Base-by-base conservation (phyloP, 768 basidiomycete genomes). In the Suillus subaureus region DNA sequence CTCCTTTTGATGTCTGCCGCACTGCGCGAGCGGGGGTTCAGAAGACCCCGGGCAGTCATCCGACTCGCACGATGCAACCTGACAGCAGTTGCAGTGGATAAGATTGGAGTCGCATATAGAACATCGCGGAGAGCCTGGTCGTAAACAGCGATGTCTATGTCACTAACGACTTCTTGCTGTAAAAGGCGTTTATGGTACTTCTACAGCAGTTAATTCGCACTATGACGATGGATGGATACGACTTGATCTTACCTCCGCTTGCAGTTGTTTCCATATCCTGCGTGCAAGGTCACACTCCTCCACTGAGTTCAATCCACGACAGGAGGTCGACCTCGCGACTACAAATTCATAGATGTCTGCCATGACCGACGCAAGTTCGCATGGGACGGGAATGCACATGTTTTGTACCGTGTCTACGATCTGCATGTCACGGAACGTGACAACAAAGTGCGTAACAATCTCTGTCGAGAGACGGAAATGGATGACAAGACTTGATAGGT, bases 61-160 rank as follows among this genome's bases (percentile, higher is more conserved):
- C 23, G 23, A 26, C 37, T 37, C 23, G 56, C 56, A 58, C 23
- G 56, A 58, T 39, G 37, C 56, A 26, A 58, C 37, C 37, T 39
- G 37, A 58, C 56, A 58, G 16, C 37, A 18, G 5, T 39, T 26
- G 23, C 56, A 57, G 35, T 57, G 35, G 35, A 57, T 57, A 57
- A 57, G 56, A 23, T 57, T 37, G n/a, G 56, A 57, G n/a, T 57
- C 56, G n/a, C 56, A 57, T 57, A 57, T 37, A 57, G 35, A 21
- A 57, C 56, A 57, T 8, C 35, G n/a, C 7, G 35, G 35, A 57
- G 56, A 57, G 13, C 56, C 15, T 55, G 54, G 21, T 55, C 31
- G 31, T 35, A 13, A 33, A 55, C 31, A 55, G 33, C n/a, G 31
- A 23, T 16, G n/a, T 57, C 56, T 37, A 23, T 57, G 13, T 37